Percentiles rank a stretch among this genome's conserved stretches.
phyloP scores from a whole-genome alignment of 2,329 filamentous ascomycete genomes.

The Sporothrix pseudoabietina region DNA sequence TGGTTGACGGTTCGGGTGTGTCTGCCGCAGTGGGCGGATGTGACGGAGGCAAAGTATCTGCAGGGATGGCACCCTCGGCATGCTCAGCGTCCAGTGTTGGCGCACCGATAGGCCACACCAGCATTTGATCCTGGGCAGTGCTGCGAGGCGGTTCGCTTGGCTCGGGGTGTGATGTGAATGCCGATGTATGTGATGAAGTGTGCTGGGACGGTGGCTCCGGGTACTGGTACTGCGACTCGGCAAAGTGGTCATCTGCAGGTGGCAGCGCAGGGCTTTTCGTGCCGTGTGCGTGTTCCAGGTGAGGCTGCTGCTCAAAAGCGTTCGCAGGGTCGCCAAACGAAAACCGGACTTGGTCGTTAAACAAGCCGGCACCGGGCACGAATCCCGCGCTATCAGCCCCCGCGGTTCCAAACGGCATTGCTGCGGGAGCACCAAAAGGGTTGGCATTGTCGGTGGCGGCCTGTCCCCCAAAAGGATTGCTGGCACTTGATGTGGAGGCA shows the following conservation, averaged over 20 bases:
- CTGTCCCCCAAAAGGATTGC: background rate
- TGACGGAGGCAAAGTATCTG: background rate
- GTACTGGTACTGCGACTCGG: constrained; percentile 28
- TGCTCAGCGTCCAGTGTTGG: constrained; percentile 22
- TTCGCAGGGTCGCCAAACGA: constrained; percentile 26
- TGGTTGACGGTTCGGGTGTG: background rate
- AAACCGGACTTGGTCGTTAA: constrained; percentile 29
- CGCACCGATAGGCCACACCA: constrained; percentile 31
- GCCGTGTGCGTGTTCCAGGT: background rate
- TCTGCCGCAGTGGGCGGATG: background rate
- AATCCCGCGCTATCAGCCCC: constrained; percentile 27
- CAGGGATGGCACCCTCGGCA: background rate
- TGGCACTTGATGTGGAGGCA: background rate
- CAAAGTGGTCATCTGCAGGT: background rate
- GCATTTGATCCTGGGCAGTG: constrained; percentile 3
- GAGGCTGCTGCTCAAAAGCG: background rate
- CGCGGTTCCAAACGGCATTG: background rate
- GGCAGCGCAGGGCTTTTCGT: background rate
- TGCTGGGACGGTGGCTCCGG: constrained; percentile 31
- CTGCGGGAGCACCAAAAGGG: background rate
- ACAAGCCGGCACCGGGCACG: constrained; percentile 25
- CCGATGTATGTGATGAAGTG: background rate
- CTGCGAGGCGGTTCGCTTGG: background rate
- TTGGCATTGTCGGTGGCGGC: background rate
- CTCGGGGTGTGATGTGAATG: background rate